These are phyloP conservation scores for Sechiopsis laciniata DNA, from an alignment of 306 rosid species.

Conservation along the genomic window DNA sequence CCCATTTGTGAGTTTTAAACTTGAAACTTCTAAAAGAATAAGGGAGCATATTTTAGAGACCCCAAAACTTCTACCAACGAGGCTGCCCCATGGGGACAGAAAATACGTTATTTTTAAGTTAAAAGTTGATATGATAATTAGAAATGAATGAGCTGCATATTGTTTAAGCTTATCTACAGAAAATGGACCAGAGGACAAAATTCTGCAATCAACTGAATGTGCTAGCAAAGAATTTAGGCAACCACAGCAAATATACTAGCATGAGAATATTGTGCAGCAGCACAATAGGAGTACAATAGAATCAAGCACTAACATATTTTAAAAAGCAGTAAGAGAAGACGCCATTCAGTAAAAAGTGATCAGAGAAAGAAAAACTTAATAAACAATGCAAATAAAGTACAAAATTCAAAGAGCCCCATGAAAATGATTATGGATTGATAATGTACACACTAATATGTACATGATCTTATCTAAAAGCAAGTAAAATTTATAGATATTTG, in stretches of 20 bases:
- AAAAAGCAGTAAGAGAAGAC: neutral
- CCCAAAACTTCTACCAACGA: no score
- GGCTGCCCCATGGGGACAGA: no score
- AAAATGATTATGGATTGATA: neutral
- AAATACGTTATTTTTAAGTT: neutral
- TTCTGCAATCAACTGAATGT: neutral
- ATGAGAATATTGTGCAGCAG: conserved; percentile 10
- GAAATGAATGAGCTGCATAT: neutral
- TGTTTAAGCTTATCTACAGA: neutral
- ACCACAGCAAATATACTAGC: neutral
- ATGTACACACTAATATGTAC: neutral
- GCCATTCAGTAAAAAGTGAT: neutral
- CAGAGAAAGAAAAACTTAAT: neutral
- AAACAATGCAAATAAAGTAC: neutral
- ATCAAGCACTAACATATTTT: neutral
- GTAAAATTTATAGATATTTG: neutral
- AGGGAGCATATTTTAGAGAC: no score
- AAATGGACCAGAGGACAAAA: neutral
- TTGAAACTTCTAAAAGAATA: no score
- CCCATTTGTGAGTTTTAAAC: no score
- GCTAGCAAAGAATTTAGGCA: neutral
- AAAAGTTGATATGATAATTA: neutral
- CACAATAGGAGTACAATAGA: neutral
- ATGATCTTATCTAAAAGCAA: neutral
- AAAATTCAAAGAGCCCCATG: neutral